Base-by-base conservation (phyloP, 257 asterid genomes). In the Nicotiana tomentosiformis region DNA sequence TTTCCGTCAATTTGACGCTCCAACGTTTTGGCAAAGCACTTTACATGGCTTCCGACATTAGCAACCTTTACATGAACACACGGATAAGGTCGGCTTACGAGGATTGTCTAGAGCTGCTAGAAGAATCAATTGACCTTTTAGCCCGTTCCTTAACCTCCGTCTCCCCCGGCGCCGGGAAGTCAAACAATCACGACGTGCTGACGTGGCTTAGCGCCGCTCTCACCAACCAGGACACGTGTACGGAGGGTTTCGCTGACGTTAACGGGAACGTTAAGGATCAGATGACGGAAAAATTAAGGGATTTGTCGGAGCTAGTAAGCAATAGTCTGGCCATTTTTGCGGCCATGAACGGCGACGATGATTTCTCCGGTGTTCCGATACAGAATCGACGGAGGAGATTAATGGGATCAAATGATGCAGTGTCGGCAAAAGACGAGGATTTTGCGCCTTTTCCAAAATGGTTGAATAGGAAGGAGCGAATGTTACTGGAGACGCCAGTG, bases 181-280 rank as follows among this genome's bases (percentile, higher is more conserved):
- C 91, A 3, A 74, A 74, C 14, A 74, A 14, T 26, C 92, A 93
- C 78, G 98, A 96, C 87, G 97, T 96, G 79, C 77, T 88, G 83
- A 96, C 98, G 77, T 96, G 99, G 99, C 93, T 96, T 49, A 94
- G 99, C 87, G 95, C 99, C 12, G 87, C 99, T 55, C 20, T 96
- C 43, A 93, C 99, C 14, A 96, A 94, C 78, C 99, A 94, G 88
- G 99, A 96, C 87, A 96, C 99, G 35, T 96, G 99, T 81, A 83
- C 84, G 7, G 98, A 96, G 2, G 98, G 99, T 5, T 93, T 95
- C 83, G 86, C 84, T 0, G 91, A 94, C 30, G 66, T 56, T 6
- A 87, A 83, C 66, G 97, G 97, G 81, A 78, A 87, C 83, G 97
- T 96, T 67, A 92, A 91, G 85, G 83, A 82, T 17, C 91, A 84